Evolutionary conservation across 1,139 yeast genomes (phyloP), one percentile per base, ranked within the genome.

Genomic region (Eremothecium sinecaudum): DNA sequence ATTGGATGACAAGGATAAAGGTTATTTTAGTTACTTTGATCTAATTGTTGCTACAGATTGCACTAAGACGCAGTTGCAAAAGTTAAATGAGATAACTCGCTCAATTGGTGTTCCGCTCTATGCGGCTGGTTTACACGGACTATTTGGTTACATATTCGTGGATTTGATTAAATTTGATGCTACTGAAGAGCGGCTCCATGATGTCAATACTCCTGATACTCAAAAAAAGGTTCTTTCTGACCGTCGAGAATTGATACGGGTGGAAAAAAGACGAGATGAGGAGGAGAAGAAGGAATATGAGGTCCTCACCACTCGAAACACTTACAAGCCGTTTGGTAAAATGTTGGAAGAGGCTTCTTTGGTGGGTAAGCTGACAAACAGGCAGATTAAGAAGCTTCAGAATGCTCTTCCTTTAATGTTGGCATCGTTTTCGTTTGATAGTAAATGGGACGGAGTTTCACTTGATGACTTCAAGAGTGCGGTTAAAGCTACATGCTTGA

Each of bases 121-220:
- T 53, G 68, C 73, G 4, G 62, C 83, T 0, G 80, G 79, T 0
- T 53, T 75, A 6, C 81, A 79, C 53, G 98, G 98, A 0, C 62
- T 86, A 55, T 84, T 72, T 54, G 96, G 95, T 1, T 82, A 74
- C 51, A 69, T 83, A 2, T 75, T 87, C 50, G 76, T 77, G 3
- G 98, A 92, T 56, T 65, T 90, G 40, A 71, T 84, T 13, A 58
- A 66, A 35, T 87, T 83, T 56, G 63, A 65, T 9, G 50, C 66
- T 5, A 46, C 46, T 4, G 63, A 67, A 44, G 75, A 82, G 32
- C 71, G 73, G 59, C 69, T 61, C 44, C 70, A 51, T 50, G 70
- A 62, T 45, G 30, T 24, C 3, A 21, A 21, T 8, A 63, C 62
- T 38, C 60, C 46, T 34, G 57, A 62, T 17, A 69, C 80, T 11